Conservation (phyloP, 2,329 filamentous ascomycete species). For the Chaetothyriales sp. region DNA sequence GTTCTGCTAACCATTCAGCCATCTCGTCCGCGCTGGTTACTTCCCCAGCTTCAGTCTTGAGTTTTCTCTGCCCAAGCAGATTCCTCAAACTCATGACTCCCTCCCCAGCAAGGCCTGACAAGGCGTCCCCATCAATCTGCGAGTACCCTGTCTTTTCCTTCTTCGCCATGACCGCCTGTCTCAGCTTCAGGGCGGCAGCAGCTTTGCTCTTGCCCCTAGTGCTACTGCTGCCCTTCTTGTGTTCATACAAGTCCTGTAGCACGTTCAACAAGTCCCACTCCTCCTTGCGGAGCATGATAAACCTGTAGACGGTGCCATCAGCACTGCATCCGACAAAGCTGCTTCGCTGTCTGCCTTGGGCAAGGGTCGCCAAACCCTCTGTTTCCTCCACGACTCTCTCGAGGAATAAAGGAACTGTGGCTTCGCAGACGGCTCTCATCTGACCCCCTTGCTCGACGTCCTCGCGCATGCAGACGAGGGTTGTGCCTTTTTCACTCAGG, state of each 20-base stretch:
- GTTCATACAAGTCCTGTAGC: constrained; percentile 46
- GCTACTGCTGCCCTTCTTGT: not conserved
- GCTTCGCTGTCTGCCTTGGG: constrained; percentile 25
- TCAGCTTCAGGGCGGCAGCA: not conserved
- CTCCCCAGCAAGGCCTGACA: not conserved
- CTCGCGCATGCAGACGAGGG: not conserved
- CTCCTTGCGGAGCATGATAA: constrained; percentile 47
- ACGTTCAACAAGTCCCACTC: constrained; percentile 57
- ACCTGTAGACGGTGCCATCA: constrained; percentile 54
- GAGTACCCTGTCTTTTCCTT: not conserved
- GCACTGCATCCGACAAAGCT: constrained; percentile 49
- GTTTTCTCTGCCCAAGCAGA: constrained; percentile 24
- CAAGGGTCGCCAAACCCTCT: not conserved
- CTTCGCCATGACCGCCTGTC: not conserved
- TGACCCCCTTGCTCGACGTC: constrained; percentile 1
- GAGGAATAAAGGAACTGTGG: constrained; percentile 11
- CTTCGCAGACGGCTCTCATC: constrained; percentile 10
- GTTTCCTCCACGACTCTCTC: constrained; percentile 2
- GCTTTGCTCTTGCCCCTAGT: not conserved
- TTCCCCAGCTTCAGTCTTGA: constrained; percentile 6
- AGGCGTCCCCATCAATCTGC: not conserved
- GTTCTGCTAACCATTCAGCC: not conserved
- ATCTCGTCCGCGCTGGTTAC: not conserved
- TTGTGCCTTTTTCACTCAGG: constrained; percentile 5
- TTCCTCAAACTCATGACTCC: constrained; percentile 21